Evolutionary conservation across 1,284 basidiomycete species (phyloP).

Genomic region (Cryptococcus sp.): DNA sequence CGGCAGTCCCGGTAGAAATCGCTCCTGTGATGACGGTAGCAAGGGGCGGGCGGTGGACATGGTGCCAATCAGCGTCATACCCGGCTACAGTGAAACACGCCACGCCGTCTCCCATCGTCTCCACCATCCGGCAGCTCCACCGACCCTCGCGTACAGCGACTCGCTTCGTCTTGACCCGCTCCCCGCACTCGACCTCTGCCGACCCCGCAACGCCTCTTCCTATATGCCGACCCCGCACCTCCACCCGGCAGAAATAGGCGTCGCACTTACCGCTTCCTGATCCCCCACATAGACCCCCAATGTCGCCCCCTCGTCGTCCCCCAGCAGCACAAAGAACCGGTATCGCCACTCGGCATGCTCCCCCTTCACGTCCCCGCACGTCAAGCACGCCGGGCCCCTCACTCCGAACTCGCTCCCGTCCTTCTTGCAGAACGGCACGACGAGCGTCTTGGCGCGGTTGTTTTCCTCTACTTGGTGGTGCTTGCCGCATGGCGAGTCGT

Average conservation of each 20-base stretch:
- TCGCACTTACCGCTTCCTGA: not conserved
- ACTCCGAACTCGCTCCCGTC: conserved; percentile 14
- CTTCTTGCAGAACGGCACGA: conserved; percentile 12
- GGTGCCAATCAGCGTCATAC: too few species aligned
- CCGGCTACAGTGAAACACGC: too few species aligned
- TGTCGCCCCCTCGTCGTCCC: conserved; percentile 25
- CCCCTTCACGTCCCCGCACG: conserved; percentile 22
- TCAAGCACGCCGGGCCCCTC: conserved; percentile 14
- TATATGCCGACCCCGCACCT: not conserved
- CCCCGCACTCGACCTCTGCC: not conserved
- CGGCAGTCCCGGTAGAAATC: conserved; percentile 34
- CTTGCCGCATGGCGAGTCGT: conserved; percentile 3
- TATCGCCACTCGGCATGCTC: conserved; percentile 25
- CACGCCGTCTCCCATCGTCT: too few species aligned
- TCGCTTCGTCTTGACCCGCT: not conserved
- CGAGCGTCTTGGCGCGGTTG: not conserved
- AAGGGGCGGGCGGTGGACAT: not conserved
- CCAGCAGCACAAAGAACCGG: conserved; percentile 25
- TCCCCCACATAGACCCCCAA: not conserved
- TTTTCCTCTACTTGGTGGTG: conserved; percentile 25
- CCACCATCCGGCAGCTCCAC: too few species aligned
- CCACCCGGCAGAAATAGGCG: not conserved
- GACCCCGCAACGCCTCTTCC: not conserved
- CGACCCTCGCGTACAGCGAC: too few species aligned
- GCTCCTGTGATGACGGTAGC: conserved; percentile 6